These are phyloP conservation scores for Dimocarpus longan DNA, from an alignment of 345 rosid species.

Conservation along the genomic window DNA sequence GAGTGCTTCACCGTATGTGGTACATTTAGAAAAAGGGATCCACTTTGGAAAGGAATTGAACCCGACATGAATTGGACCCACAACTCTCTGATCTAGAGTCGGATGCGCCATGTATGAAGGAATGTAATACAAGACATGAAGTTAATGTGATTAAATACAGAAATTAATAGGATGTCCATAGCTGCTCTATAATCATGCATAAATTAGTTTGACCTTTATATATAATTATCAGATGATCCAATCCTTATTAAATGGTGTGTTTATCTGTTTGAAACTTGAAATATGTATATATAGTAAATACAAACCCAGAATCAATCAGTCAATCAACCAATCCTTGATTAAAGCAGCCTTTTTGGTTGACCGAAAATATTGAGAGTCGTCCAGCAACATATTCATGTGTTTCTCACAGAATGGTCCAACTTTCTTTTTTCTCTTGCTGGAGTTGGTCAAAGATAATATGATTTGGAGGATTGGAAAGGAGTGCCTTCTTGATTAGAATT, in stretches of 20 bases:
- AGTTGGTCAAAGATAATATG: neutral
- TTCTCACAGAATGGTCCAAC: neutral
- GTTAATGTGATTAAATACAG: no score
- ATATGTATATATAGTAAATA: neutral
- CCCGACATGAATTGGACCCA: slow-evolving; percentile 91
- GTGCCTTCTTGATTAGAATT: slow-evolving; percentile 11
- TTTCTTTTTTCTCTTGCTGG: neutral
- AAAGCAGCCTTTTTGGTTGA: neutral
- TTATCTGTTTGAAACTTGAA: neutral
- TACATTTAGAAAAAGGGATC: no score
- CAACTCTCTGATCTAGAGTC: slow-evolving; percentile 99
- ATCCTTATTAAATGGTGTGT: neutral
- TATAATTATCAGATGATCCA: neutral
- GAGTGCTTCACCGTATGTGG: no score
- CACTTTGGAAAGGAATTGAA: slow-evolving; percentile 35
- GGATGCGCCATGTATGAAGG: slow-evolving; percentile 66
- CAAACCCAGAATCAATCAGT: neutral
- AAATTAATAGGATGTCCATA: no score
- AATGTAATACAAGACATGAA: neutral
- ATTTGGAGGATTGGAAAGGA: slow-evolving; percentile 14
- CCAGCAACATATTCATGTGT: neutral
- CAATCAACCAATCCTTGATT: neutral
- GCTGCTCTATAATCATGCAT: neutral
- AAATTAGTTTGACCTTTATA: no score
- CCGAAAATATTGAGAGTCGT: neutral